These are phyloP conservation scores for Exutisphaerella laricina DNA, from an alignment of 2,329 filamentous ascomycete genomes.

Conservation along the genomic window DNA sequence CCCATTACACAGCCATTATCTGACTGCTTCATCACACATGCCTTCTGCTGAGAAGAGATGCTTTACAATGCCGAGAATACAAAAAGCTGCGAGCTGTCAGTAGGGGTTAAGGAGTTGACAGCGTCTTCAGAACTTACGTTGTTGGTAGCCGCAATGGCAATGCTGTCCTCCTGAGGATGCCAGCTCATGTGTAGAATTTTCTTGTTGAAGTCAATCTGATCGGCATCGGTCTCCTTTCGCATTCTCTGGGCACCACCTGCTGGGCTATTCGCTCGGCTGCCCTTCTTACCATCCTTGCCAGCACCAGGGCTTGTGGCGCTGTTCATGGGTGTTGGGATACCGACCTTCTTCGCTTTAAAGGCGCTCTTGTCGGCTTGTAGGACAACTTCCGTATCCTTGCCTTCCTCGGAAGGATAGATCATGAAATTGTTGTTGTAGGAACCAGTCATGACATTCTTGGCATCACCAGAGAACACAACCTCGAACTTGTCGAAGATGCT, in stretches of 20 bases:
- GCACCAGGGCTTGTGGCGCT: conserved; percentile 62
- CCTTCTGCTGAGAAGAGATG: conserved; percentile 5
- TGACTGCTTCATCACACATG: conserved; percentile 8
- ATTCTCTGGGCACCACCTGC: conserved; percentile 85
- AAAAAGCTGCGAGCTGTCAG: conserved; percentile 43
- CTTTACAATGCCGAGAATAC: conserved; percentile 51
- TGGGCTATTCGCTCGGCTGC: conserved; percentile 82
- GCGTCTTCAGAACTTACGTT: conserved; percentile 63
- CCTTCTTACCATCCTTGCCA: conserved; percentile 61
- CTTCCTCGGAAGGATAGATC: conserved; percentile 96
- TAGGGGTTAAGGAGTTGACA: neutral
- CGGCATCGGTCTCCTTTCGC: conserved; percentile 98
- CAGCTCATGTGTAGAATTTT: conserved; percentile 99
- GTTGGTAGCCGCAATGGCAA: conserved; percentile 98
- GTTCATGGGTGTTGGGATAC: conserved; percentile 95
- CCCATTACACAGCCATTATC: neutral
- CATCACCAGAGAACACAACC: conserved; percentile 96
- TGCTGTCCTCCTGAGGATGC: conserved; percentile 99
- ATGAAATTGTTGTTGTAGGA: conserved; percentile 99
- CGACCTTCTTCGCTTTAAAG: conserved; percentile 99
- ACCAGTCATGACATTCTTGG: conserved; percentile 98
- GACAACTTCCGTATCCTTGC: conserved; percentile 95
- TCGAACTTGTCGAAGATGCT: conserved; percentile 99
- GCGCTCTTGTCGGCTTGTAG: conserved; percentile 97
- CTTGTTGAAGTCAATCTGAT: conserved; percentile 99